A percentile compares a stretch with the other conserved stretches of the same genome.
Conservation (phyloP, 2,329 filamentous ascomycete species). For the Lomentospora prolificans region DNA sequence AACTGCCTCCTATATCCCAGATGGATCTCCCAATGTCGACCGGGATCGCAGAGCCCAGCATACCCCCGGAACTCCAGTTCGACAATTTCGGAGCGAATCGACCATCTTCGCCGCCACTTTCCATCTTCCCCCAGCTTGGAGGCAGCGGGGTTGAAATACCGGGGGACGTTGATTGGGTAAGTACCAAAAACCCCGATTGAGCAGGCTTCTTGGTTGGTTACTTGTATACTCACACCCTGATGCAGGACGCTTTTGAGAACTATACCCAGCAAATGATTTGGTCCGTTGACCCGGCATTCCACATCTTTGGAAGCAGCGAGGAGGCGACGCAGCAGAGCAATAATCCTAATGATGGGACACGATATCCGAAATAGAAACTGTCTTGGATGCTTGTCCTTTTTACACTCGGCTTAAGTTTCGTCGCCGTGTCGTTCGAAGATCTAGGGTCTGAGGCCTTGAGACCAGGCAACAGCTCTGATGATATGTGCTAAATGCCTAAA, state of each 20-base stretch:
- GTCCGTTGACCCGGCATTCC: constrained; percentile 6
- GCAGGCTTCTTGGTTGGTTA: too few relatives aligned
- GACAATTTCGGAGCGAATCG: constrained; percentile 5
- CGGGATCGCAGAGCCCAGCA: not conserved
- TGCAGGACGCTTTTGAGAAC: constrained; percentile 45
- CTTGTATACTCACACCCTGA: constrained; percentile 1
- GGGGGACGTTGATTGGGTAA: constrained; percentile 50
- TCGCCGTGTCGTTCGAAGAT: too few relatives aligned
- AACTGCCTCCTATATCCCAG: constrained; percentile 5
- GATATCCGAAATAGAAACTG: not conserved
- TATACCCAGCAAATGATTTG: constrained; percentile 33
- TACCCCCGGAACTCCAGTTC: constrained; percentile 5
- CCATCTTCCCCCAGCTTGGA: constrained; percentile 7
- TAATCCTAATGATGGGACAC: not conserved
- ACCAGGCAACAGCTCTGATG: too few relatives aligned
- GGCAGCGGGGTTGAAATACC: constrained; percentile 31
- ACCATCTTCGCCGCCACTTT: not conserved
- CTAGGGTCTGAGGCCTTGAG: too few relatives aligned
- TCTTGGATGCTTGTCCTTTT: not conserved
- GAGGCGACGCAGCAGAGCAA: not conserved
- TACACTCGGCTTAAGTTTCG: not conserved
- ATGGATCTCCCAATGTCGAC: constrained; percentile 4
- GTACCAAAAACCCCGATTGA: constrained; percentile 14
- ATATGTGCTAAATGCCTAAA: too few relatives aligned
- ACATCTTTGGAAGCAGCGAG: not conserved